phyloP scores from a whole-genome alignment of 73 alveolate species.

The Paramecium sexaurelia region DNA sequence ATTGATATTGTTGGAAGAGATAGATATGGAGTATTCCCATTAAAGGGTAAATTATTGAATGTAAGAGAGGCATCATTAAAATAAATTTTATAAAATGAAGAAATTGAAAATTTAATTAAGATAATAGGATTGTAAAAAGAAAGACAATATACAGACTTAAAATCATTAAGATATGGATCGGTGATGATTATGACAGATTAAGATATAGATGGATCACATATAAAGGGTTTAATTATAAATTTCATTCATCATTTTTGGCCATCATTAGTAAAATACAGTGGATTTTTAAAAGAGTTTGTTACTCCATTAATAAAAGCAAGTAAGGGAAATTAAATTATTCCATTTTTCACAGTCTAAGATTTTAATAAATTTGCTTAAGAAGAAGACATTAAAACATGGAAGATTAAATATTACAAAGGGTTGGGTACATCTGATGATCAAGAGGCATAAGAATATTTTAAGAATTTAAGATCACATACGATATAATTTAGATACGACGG shows the following conservation, averaged over 20 bases:
- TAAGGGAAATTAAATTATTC: conserved; percentile 82
- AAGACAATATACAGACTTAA: conserved; percentile 87
- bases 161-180: conserved; percentile 90
- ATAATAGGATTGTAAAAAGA: conserved; percentile 97
- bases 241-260: conserved; percentile 99
- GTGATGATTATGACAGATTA: conserved; percentile 99
- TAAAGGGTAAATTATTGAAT: conserved; percentile 98
- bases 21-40: conserved; percentile 98
- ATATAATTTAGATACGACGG: conserved; percentile 90
- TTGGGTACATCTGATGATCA: conserved; percentile 98
- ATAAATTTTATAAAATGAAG: conserved; percentile 95
- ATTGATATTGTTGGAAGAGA: conserved; percentile 98
- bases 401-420: conserved; percentile 99
- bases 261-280: conserved; percentile 88
- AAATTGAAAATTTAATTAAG: conserved; percentile 95
- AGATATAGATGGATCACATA: conserved; percentile 99
- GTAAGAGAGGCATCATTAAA: conserved; percentile 97
- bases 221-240: conserved; percentile 98
- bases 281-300: conserved; percentile 96
- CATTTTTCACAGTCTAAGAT: conserved; percentile 96
- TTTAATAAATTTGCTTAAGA: conserved; percentile 89
- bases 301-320: conserved; percentile 98
- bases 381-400: conserved; percentile 88
- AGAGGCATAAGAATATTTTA: conserved; percentile 99
- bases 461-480: conserved; percentile 87